A percentile compares a stretch with the other conserved stretches of the same genome.
These are phyloP conservation scores for Jatropha multifida DNA, from an alignment of 441 rosid species.

Conservation along the genomic window DNA sequence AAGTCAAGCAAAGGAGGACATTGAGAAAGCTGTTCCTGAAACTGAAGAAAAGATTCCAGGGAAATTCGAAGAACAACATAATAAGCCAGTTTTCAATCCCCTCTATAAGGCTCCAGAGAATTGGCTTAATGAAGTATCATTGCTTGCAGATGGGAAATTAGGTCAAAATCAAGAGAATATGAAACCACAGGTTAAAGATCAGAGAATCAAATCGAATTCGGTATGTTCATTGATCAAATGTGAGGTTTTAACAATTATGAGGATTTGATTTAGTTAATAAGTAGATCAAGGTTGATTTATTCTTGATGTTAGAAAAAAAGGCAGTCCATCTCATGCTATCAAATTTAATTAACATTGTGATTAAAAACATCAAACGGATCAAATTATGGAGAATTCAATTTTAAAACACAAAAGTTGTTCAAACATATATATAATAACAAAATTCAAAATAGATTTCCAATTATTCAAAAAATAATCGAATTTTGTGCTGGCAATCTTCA, in stretches of 20 bases:
- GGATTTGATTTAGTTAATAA: too few species aligned
- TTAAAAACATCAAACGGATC: too few species aligned
- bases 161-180: neutral
- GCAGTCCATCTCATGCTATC: too few species aligned
- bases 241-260: neutral
- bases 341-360: too few species aligned
- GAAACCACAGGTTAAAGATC: neutral
- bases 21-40: neutral
- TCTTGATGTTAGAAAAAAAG: too few species aligned
- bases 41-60: neutral
- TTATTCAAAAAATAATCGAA: too few species aligned
- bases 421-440: too few species aligned
- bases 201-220: neutral
- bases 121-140: conserved; percentile 11
- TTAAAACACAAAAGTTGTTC: too few species aligned
- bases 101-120: conserved; percentile 16
- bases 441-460: too few species aligned
- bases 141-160: neutral
- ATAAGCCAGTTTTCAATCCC: conserved; percentile 9
- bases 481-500: neutral
- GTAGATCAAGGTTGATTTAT: too few species aligned
- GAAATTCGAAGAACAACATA: neutral
- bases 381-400: too few species aligned
- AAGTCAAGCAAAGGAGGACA: neutral
- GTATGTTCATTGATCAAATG: neutral